Evolutionary conservation across 1,284 basidiomycete species (phyloP).

Genomic region (Naganishia albida): DNA sequence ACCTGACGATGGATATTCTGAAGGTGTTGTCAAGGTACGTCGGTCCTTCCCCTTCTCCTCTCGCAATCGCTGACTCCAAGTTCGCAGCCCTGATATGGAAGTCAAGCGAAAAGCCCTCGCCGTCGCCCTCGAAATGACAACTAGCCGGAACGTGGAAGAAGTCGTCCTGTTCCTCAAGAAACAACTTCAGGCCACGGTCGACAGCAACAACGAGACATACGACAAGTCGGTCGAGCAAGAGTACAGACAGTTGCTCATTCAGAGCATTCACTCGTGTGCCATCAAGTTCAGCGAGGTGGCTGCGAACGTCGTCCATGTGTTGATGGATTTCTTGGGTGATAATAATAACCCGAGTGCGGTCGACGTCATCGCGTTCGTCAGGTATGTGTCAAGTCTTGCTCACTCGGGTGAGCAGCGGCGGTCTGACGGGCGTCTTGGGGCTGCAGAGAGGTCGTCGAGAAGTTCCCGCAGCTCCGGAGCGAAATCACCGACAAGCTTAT

Average conservation of each 20-base stretch:
- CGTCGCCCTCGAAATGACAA: conserved; percentile 91
- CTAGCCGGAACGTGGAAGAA: conserved; percentile 95
- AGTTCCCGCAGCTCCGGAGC: conserved; percentile 85
- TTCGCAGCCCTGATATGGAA: conserved; percentile 86
- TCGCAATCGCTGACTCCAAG: neutral
- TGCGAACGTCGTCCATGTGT: conserved; percentile 89
- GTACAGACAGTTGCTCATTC: conserved; percentile 96
- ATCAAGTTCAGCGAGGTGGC: conserved; percentile 99
- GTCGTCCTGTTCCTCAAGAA: conserved; percentile 97
- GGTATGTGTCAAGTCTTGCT: conserved; percentile 56
- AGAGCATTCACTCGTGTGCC: conserved; percentile 94
- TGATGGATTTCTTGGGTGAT: conserved; percentile 99
- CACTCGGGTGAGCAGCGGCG: neutral
- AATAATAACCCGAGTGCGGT: conserved; percentile 92
- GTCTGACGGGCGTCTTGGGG: conserved; percentile 9
- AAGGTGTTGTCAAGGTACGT: conserved; percentile 77
- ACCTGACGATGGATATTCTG: conserved; percentile 93
- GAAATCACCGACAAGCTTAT: conserved; percentile 86
- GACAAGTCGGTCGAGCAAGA: conserved; percentile 68
- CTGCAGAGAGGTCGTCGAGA: conserved; percentile 90
- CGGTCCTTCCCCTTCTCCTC: neutral
- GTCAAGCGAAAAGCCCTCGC: conserved; percentile 89
- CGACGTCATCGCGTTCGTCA: conserved; percentile 93
- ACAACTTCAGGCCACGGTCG: conserved; percentile 89
- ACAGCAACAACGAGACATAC: conserved; percentile 69